Percentiles rank a stretch among this genome's conserved stretches.
Conservation (phyloP, 1,284 basidiomycete genomes). For the Cronartium ribicola region DNA sequence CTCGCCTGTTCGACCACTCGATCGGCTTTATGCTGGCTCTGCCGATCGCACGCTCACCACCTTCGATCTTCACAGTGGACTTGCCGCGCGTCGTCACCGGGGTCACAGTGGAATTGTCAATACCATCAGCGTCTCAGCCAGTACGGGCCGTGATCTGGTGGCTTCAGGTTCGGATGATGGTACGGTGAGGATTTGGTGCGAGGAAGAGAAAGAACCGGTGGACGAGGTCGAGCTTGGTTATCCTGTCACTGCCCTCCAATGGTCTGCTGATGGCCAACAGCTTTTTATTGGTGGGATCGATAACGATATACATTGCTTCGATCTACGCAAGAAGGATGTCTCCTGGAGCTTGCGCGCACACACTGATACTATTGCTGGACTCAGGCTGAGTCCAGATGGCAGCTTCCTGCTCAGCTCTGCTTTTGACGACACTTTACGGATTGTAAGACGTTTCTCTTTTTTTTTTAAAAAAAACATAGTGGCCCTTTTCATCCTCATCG, state of each 20-base stretch:
- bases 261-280: conserved; percentile 49
- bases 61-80: conserved; percentile 47
- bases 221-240: conserved; percentile 49
- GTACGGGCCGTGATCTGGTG: conserved; percentile 45
- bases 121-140: conserved; percentile 47
- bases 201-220: conserved; percentile 46
- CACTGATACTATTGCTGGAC: conserved; percentile 42
- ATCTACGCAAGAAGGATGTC: conserved; percentile 36
- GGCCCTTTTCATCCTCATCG: neutral
- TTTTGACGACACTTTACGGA: conserved; percentile 49
- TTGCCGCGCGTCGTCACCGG: conserved; percentile 48
- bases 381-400: conserved; percentile 50
- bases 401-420: conserved; percentile 48
- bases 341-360: conserved; percentile 25
- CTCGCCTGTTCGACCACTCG: conserved; percentile 46
- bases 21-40: conserved; percentile 44
- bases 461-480: neutral
- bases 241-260: conserved; percentile 50
- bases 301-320: conserved; percentile 49
- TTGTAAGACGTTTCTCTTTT: conserved; percentile 38
- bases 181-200: conserved; percentile 49
- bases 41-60: conserved; percentile 50
- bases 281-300: conserved; percentile 51
- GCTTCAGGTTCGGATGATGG: conserved; percentile 50
- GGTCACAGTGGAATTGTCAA: conserved; percentile 50